Evolutionary conservation across 257 asterid species (phyloP), one percentile per base, ranked within the genome.

Genomic region (Anisodus tanguticus): DNA sequence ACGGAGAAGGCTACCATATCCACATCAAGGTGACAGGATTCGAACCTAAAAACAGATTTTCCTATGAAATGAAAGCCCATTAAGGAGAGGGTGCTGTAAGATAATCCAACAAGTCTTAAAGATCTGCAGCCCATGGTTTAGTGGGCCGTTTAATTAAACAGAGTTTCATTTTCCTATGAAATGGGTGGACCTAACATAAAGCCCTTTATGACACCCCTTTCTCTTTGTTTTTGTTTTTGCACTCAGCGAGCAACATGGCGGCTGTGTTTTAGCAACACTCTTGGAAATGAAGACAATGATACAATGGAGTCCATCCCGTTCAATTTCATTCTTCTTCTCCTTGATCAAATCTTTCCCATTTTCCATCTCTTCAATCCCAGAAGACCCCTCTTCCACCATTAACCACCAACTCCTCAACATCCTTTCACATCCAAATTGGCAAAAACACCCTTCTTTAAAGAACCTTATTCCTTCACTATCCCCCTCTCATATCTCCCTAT

Each of bases 341-440:
- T 74, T 74, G 6, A 49, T 74, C 80, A 74, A 74, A 49, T 47
- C 81, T 74, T 49, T 49, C 59, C 41, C 80, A 72, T 72, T 72
- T 72, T 72, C 80, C 2, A 26, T 72, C 1, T 13, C 81, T 7
- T 69, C 78, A 9, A 3, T 58, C 57, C 60, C 60, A 49, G 45
- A 22, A 3, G 62, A 74, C 3, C 26, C 26, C 26, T 22, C 26
- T 22, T 74, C 87, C 19, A 64, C 53, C 1, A 6, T 78, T n/a
- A 94, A 89, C 66, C 82, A 90, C 84, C 89, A 91, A 45, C 89
- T 93, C 39, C 83, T 83, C 62, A 87, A 90, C 68, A 84, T 93
- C 58, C 90, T 93, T 8, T 85, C 91, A 63, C 86, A 81, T 4
- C 93, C 93, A 51, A 90, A 91, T 87, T 92, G 95, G 95, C 94